Evolutionary conservation across 2,329 filamentous ascomycete genomes (phyloP), one percentile per base, ranked within the genome.

Genomic region (Cladosporium sp.): DNA sequence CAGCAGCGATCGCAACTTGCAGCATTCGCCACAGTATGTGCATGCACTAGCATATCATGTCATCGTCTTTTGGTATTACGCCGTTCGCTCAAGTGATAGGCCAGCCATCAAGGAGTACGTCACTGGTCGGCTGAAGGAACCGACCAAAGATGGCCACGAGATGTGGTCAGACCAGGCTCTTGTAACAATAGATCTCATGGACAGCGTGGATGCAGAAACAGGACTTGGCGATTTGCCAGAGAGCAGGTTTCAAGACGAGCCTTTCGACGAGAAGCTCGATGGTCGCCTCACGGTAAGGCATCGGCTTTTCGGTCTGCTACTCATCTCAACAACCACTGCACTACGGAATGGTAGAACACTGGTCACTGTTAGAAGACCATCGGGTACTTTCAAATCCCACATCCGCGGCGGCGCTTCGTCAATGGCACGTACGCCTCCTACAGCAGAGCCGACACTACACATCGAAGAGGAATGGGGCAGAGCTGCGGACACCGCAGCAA

Each of bases 41-140:
- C 93, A 95, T 68, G 87, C 90, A 1, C 75, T 97, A 49, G 92
- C 92, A 8, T 95, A 95, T 66, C 91, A 97, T 67, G 89, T 95
- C 61, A 91, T 98, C 59, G 86, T 90, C 1, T 96, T 95, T 66
- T 98, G 93, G 93, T 98, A 97, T 67, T 78, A 98, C 60, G 87
- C 90, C 1, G 70, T 98, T 61, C 92, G 89, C 64, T 78, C 95
- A 48, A 82, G 85, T 35, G 90, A 96, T 66, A 84, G 93, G 46
- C 82, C 85, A 33, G 88, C 83, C 56, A 85, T 95, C 59, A 90
- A 96, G 48, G 83, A 84, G 28, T 95, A 89, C 88, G 95, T 98
- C 58, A 86, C 87, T 9, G 89, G 86, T 63, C 89, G 89, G 58
- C 77, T 98, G 10, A 76, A 81, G 9, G 91, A 92, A 61, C 85